A percentile compares a stretch with the other conserved stretches of the same genome.
These are phyloP conservation scores for Penicillium argentinense DNA, from an alignment of 495 filamentous ascomycete species.

Conservation along the genomic window DNA sequence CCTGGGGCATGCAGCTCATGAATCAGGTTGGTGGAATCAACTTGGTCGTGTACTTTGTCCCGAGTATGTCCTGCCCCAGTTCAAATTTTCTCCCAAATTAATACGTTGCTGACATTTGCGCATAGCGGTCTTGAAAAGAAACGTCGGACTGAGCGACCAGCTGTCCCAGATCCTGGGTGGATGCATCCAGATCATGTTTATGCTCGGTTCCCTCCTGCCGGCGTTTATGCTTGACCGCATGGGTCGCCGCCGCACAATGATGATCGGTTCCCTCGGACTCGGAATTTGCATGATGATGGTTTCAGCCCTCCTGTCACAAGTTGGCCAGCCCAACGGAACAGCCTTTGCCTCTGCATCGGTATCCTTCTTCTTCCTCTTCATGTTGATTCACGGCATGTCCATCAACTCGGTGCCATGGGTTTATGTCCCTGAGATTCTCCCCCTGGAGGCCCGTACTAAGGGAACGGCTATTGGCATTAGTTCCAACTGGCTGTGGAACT, in stretches of 20 bases:
- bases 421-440: slow-evolving; percentile 47
- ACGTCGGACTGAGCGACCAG: slow-evolving; percentile 49
- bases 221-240: slow-evolving; percentile 47
- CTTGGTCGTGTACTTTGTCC: slow-evolving; percentile 45
- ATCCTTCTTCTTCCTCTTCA: slow-evolving; percentile 53
- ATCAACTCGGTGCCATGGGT: slow-evolving; percentile 50
- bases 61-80: slow-evolving; percentile 1
- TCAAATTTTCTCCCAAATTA: background rate
- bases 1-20: slow-evolving; percentile 51
- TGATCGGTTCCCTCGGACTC: slow-evolving; percentile 51
- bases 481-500: slow-evolving; percentile 53
- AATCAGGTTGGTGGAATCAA: slow-evolving; percentile 53
- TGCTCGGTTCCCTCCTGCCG: slow-evolving; percentile 45
- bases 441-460: slow-evolving; percentile 40
- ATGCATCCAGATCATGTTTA: slow-evolving; percentile 46
- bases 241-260: slow-evolving; percentile 60
- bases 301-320: slow-evolving; percentile 44
- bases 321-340: slow-evolving; percentile 22
- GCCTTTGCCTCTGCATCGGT: slow-evolving; percentile 41
- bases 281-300: slow-evolving; percentile 54
- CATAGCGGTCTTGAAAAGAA: slow-evolving; percentile 43
- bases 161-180: slow-evolving; percentile 50
- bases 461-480: slow-evolving; percentile 44
- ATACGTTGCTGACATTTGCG: slow-evolving; percentile 11
- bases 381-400: slow-evolving; percentile 49